Base-by-base conservation (phyloP, 176 grass and related monocot species). In the Poa pratensis region DNA sequence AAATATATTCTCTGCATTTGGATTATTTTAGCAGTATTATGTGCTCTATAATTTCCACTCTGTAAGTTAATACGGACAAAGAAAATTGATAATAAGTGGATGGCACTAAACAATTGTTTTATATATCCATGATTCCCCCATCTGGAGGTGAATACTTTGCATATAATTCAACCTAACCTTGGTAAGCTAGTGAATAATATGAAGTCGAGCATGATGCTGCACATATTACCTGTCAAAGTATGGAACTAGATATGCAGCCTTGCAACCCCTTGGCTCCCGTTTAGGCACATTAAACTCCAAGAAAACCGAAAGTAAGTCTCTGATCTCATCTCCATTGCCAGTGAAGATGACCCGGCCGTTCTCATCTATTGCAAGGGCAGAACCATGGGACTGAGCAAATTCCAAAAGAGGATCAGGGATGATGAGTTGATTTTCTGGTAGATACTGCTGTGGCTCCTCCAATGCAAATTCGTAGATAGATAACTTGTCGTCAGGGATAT, bases 201-300 rank as follows among this genome's bases (percentile, higher is more conserved):
- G 32, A 54, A 18, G 17, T 20, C 26, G 20, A 51, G 27, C 22
- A 60, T 65, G 5, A 20, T 80, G 85, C 43, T 80, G 51, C 23
- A 16, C 17, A 24, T 26, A 53, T 19, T 89, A 96, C 96, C 96
- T 94, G 22, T 54, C 88, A 23, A 99, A 99, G 69, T 94, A 96
- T 82, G 93, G 93, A 83, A 99, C 91, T 16, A 99, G 74, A 79
- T 88, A 86, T 78, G 96, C 80, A 52, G 85, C 5, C 76, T 92
- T 99, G 74, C 86, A 87, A 83, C 87, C 82, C 58, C 28, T 61
- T 78, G 74, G 7, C 68, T 80, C 85, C 84, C 64, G 85, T 78
- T 80, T 92, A 39, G 81, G 81, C 48, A 82, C 55, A 73, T 80
- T 86, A 71, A 94, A 91, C 58, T 92, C 90, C 4, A 92, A 59